Percentiles rank a stretch among this genome's conserved stretches.
Evolutionary conservation across 805 yeast species (phyloP).

Genomic region (Wickerhamiella qilinensis): DNA sequence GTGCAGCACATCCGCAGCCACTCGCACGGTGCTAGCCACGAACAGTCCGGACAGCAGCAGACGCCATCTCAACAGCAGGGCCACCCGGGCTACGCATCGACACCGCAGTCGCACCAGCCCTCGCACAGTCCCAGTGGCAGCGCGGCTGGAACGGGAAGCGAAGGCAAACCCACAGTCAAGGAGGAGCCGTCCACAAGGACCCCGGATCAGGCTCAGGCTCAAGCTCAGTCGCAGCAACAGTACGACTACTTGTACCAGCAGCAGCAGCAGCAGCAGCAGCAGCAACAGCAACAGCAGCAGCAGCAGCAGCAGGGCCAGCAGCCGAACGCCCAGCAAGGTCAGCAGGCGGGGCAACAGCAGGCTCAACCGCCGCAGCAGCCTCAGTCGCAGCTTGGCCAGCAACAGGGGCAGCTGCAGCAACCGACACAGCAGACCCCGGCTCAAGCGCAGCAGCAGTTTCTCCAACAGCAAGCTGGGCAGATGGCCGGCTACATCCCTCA

Average conservation of each 20-base stretch:
- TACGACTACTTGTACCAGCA: no score
- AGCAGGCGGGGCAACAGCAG: conserved; percentile 1
- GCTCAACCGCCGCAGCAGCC: no score
- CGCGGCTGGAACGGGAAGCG: background rate
- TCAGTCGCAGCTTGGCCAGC: background rate
- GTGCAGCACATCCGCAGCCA: no score
- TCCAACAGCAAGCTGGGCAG: conserved; percentile 4
- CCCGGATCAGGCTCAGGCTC: conserved; percentile 1
- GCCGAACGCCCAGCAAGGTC: conserved; percentile 6
- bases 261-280: no score
- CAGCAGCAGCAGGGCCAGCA: conserved; percentile 6
- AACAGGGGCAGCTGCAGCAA: background rate
- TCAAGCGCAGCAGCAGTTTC: background rate
- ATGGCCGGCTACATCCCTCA: conserved; percentile 13
- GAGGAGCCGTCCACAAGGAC: background rate
- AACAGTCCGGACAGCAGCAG: no score
- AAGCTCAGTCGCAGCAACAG: conserved; percentile 6
- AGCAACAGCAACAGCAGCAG: background rate
- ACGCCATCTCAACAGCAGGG: no score
- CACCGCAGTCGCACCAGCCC: no score
- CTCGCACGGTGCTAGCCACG: no score
- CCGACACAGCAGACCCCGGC: background rate
- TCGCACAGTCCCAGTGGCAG: no score
- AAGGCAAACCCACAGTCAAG: background rate
- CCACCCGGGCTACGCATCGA: no score